Evolutionary conservation across 352 stramenopile species (phyloP).

Genomic region (Pythium scleroteichum): DNA sequence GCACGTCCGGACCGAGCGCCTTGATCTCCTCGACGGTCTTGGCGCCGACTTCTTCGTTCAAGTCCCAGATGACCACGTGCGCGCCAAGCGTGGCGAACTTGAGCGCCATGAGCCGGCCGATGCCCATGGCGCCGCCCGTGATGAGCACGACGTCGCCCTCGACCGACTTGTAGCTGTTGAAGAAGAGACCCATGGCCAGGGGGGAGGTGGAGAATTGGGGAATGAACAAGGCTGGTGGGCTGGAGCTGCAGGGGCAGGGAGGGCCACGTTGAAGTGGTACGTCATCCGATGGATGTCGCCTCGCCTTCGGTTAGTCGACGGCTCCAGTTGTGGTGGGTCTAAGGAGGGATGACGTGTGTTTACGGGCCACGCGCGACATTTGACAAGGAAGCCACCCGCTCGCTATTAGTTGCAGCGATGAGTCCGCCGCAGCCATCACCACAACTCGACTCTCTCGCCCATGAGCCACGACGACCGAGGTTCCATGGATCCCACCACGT

Average conservation of each 20-base stretch:
- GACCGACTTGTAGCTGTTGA: conserved; percentile 25
- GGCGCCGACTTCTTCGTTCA: conserved; percentile 33
- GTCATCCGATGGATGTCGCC: not conserved
- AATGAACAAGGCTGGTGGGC: no score
- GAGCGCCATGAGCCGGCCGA: conserved; percentile 41
- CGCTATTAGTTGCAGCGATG: no score
- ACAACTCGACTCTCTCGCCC: no score
- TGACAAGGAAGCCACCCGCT: not conserved
- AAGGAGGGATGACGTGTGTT: no score
- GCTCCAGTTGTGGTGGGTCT: no score
- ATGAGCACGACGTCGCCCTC: conserved; percentile 31
- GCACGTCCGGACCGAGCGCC: conserved; percentile 3
- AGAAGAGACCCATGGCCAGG: conserved; percentile 23
- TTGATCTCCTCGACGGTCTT: conserved; percentile 40
- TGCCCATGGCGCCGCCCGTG: conserved; percentile 37
- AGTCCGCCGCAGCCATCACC: no score
- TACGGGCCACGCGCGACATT: no score
- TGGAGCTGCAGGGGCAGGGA: no score
- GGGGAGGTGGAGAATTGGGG: no score
- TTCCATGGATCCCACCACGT: no score
- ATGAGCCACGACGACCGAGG: no score
- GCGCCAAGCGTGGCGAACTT: conserved; percentile 40
- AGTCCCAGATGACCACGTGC: conserved; percentile 42
- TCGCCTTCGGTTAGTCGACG: no score
- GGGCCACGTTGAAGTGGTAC: not conserved